A percentile compares a stretch with the other conserved stretches of the same genome.
phyloP scores from a whole-genome alignment of 164 flowering plant species.

The Malania oleifera region DNA sequence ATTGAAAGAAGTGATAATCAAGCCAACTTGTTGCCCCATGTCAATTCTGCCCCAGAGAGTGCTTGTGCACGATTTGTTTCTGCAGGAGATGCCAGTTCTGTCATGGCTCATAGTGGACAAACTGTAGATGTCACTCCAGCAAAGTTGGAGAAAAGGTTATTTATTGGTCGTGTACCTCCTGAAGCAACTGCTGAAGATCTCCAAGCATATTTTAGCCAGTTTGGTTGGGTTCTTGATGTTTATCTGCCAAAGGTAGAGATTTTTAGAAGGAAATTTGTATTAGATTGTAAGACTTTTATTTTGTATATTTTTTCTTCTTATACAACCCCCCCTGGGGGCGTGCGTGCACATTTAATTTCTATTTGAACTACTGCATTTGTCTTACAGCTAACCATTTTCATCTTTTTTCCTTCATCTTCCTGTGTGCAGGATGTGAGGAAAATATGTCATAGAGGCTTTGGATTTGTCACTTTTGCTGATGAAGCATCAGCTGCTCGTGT shows the following conservation, averaged over 20 bases:
- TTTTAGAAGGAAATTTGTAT: too few relatives aligned
- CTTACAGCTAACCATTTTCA: too few relatives aligned
- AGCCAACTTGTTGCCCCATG: constrained; percentile 4
- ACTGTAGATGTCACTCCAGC: constrained; percentile 8
- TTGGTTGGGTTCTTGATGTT: too few relatives aligned
- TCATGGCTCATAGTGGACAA: constrained; percentile 3
- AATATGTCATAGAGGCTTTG: constrained; percentile 18
- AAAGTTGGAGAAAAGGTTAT: constrained; percentile 15
- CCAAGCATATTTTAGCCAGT: constrained; percentile 24
- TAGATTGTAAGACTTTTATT: too few relatives aligned
- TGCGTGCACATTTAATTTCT: too few relatives aligned
- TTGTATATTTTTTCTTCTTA: too few relatives aligned
- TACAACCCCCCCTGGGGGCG: too few relatives aligned
- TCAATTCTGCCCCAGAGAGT: constrained; percentile 6
- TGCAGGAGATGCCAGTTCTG: constrained; percentile 14
- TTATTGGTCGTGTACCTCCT: constrained; percentile 19
- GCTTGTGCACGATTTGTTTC: constrained; percentile 3
- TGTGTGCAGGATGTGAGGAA: constrained; percentile 18
- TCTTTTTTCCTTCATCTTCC: constrained; percentile 2
- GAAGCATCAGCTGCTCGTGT: constrained; percentile 23
- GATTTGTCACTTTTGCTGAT: constrained; percentile 24
- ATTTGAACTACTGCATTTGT: too few relatives aligned
- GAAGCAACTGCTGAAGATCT: constrained; percentile 23
- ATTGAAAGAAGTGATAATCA: constrained; percentile 5
- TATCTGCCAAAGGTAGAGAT: constrained; percentile 20